A percentile compares a stretch with the other conserved stretches of the same genome.
phyloP scores from a whole-genome alignment of 2,329 filamentous ascomycete species.

The Fonsecaea nubica region DNA sequence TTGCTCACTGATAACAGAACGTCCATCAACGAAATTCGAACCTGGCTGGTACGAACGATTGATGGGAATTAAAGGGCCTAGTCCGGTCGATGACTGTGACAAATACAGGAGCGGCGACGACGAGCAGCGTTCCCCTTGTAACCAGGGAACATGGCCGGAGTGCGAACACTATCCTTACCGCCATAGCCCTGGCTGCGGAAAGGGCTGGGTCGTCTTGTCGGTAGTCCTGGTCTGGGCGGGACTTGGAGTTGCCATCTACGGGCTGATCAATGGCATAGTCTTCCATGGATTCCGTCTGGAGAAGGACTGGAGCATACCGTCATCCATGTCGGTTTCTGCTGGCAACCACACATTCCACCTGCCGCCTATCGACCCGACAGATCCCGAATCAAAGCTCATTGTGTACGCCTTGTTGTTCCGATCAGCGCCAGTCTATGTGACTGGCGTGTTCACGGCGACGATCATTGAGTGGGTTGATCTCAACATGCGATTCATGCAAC shows the following conservation, averaged over 20 bases:
- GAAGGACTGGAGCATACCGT: slow-evolving; percentile 13
- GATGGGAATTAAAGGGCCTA: background rate
- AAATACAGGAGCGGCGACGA: slow-evolving; percentile 4
- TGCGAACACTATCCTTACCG: slow-evolving; percentile 25
- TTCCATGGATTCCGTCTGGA: slow-evolving; percentile 16
- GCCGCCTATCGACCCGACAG: slow-evolving; percentile 20
- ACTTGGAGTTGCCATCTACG: slow-evolving; percentile 10
- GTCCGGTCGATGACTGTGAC: slow-evolving; percentile 13
- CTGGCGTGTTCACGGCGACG: slow-evolving; percentile 16
- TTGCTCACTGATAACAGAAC: slow-evolving; percentile 14
- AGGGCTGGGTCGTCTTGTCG: slow-evolving; percentile 17
- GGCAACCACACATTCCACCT: slow-evolving; percentile 4
- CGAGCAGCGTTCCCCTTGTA: background rate
- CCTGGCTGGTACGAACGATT: slow-evolving; percentile 14
- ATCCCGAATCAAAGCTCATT: slow-evolving; percentile 48
- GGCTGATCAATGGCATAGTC: slow-evolving; percentile 9
- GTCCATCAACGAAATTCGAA: background rate
- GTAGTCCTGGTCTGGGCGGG: slow-evolving; percentile 1
- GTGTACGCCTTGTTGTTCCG: slow-evolving; percentile 21
- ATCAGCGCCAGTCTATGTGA: slow-evolving; percentile 18
- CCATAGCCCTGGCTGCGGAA: slow-evolving; percentile 23
- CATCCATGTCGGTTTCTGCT: slow-evolving; percentile 9
- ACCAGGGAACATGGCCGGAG: slow-evolving; percentile 16
- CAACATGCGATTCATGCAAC: slow-evolving; percentile 27
- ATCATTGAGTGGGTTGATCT: slow-evolving; percentile 21